These are phyloP conservation scores for Neonothopanus nambi DNA, from an alignment of 1,284 basidiomycete genomes.

Conservation along the genomic window DNA sequence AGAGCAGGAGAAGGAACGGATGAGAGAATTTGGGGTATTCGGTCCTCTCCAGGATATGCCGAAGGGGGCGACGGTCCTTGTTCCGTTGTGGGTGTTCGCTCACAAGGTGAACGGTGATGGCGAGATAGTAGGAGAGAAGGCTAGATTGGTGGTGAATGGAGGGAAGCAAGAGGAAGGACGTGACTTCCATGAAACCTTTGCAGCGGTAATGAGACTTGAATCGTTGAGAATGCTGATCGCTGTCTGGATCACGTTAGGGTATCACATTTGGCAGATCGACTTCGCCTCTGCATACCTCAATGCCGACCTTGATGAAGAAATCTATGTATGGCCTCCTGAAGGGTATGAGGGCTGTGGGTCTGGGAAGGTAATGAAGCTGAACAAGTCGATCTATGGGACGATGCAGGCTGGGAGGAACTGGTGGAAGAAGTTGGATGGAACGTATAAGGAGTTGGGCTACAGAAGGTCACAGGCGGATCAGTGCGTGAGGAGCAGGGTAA, in stretches of 20 bases:
- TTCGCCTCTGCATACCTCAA: not conserved
- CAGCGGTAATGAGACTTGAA: not conserved
- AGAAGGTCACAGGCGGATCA: too few species aligned
- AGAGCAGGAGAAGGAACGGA: slow-evolving; percentile 16
- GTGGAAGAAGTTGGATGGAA: slow-evolving; percentile 22
- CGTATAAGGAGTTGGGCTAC: too few species aligned
- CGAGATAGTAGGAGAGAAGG: not conserved
- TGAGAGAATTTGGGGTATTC: slow-evolving; percentile 4
- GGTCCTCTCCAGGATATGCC: not conserved
- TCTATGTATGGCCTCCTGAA: slow-evolving; percentile 9
- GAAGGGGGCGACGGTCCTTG: not conserved
- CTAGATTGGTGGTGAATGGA: not conserved
- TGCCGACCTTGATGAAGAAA: not conserved
- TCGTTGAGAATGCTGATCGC: not conserved
- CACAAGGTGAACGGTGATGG: not conserved
- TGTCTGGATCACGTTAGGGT: not conserved
- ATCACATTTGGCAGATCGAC: too few species aligned
- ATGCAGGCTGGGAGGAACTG: slow-evolving; percentile 29
- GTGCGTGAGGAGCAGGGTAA: too few species aligned
- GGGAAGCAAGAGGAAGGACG: not conserved
- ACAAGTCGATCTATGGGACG: slow-evolving; percentile 28
- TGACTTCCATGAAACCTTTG: not conserved
- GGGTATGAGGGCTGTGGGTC: slow-evolving; percentile 24
- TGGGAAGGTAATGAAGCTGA: too few species aligned
- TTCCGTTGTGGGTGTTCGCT: not conserved